Conservation (phyloP, 2,329 filamentous ascomycete genomes). For the Sporothrix luriei region DNA sequence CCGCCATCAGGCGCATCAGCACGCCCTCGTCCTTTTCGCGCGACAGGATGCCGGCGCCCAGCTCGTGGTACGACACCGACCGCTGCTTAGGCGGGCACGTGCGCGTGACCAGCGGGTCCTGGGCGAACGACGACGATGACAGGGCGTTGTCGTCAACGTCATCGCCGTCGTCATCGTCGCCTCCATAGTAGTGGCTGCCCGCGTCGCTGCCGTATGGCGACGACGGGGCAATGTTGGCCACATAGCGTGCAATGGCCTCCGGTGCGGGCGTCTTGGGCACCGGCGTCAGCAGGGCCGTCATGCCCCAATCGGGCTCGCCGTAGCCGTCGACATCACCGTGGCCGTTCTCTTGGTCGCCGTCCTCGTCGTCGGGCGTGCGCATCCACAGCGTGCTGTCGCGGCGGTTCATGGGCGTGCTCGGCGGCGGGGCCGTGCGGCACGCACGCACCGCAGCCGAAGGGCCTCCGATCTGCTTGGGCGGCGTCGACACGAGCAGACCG, state of each 20-base stretch:
- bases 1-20: slow-evolving; percentile 67
- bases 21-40: slow-evolving; percentile 60
- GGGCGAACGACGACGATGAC: slow-evolving; percentile 36
- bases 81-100: slow-evolving; percentile 59
- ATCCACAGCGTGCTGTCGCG: slow-evolving; percentile 60
- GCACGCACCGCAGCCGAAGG: slow-evolving; percentile 42
- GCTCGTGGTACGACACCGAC: slow-evolving; percentile 41
- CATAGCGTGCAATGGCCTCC: slow-evolving; percentile 57
- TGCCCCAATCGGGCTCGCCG: slow-evolving; percentile 43
- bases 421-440: slow-evolving; percentile 47
- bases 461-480: slow-evolving; percentile 42
- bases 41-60: slow-evolving; percentile 51
- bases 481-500: slow-evolving; percentile 59
- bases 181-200: slow-evolving; percentile 25
- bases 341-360: slow-evolving; percentile 38
- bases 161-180: slow-evolving; percentile 32
- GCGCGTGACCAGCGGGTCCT: slow-evolving; percentile 50
- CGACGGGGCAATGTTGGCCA: slow-evolving; percentile 52
- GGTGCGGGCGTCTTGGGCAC: slow-evolving; percentile 62
- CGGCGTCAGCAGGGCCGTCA: slow-evolving; percentile 52
- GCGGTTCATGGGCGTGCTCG: slow-evolving; percentile 45
- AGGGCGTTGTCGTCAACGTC: slow-evolving; percentile 41
- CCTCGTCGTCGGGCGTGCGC: slow-evolving; percentile 53
- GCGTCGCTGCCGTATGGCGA: slow-evolving; percentile 47
- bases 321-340: slow-evolving; percentile 40